Evolutionary conservation across 371 early-diverging fungal genomes (phyloP).

Genomic region (Capillidium heterosporum): DNA sequence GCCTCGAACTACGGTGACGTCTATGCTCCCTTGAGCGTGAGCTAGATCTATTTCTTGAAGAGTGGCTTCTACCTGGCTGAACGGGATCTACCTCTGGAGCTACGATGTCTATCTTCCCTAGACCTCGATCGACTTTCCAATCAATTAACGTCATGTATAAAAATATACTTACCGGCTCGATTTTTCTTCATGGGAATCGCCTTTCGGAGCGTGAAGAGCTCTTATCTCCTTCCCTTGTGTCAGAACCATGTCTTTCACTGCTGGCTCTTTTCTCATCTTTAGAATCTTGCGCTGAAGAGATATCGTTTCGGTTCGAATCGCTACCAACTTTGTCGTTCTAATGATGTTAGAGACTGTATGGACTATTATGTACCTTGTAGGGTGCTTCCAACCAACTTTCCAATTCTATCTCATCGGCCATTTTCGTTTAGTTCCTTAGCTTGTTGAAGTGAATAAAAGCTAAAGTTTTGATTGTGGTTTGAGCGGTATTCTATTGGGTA

Average conservation of each 20-base stretch:
- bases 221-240: not conserved
- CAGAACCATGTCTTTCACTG: not conserved
- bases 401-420: constrained; percentile 4
- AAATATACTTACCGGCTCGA: too few relatives aligned
- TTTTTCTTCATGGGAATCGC: too few relatives aligned
- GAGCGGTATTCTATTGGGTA: too few relatives aligned
- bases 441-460: too few relatives aligned
- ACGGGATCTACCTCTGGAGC: too few relatives aligned
- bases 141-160: too few relatives aligned
- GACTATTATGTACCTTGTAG: not conserved
- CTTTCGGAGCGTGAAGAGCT: not conserved
- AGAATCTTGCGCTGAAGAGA: not conserved
- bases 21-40: not conserved
- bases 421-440: not conserved
- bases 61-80: too few relatives aligned
- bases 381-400: constrained; percentile 5
- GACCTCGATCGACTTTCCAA: too few relatives aligned
- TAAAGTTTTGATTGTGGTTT: too few relatives aligned
- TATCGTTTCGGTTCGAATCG: not conserved
- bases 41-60: too few relatives aligned
- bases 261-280: not conserved
- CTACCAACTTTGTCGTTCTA: not conserved
- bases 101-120: too few relatives aligned
- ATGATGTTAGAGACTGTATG: not conserved
- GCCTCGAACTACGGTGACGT: not conserved